Evolutionary conservation across 352 stramenopile species (phyloP).

Genomic region (Thraustochytrium sp.): DNA sequence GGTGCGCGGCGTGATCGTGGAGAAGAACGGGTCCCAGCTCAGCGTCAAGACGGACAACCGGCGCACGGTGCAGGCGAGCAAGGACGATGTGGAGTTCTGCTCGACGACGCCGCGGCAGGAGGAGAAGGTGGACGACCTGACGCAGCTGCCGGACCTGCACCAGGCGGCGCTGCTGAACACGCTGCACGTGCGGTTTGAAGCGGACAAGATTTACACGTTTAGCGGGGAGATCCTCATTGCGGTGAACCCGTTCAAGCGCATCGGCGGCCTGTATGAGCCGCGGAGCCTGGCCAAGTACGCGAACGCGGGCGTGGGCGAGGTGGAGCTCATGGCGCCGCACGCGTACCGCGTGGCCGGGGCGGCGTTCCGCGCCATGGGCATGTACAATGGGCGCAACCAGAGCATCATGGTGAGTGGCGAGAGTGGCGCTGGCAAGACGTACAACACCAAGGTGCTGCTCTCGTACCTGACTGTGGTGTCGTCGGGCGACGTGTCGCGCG

Average conservation of each 20-base stretch:
- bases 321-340: constrained; percentile 65
- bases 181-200: constrained; percentile 69
- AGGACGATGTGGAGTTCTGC: constrained; percentile 42
- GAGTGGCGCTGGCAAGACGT: constrained; percentile 89
- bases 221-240: constrained; percentile 62
- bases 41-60: neutral
- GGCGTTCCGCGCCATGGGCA: constrained; percentile 72
- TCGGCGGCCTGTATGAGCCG: constrained; percentile 45
- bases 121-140: constrained; percentile 48
- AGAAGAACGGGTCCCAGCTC: neutral
- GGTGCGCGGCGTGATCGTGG: constrained; percentile 17
- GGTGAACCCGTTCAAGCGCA: constrained; percentile 65
- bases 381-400: constrained; percentile 66
- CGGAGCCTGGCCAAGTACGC: constrained; percentile 51
- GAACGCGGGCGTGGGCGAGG: constrained; percentile 52
- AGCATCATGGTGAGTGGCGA: constrained; percentile 85
- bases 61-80: neutral
- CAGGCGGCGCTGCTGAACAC: constrained; percentile 44
- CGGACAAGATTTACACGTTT: constrained; percentile 84
- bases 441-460: constrained; percentile 92
- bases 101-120: constrained; percentile 32
- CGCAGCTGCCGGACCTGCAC: constrained; percentile 35
- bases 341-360: constrained; percentile 79
- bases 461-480: constrained; percentile 83
- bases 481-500: neutral